phyloP scores from a whole-genome alignment of 768 basidiomycete species.

The Leccinum broughii region DNA sequence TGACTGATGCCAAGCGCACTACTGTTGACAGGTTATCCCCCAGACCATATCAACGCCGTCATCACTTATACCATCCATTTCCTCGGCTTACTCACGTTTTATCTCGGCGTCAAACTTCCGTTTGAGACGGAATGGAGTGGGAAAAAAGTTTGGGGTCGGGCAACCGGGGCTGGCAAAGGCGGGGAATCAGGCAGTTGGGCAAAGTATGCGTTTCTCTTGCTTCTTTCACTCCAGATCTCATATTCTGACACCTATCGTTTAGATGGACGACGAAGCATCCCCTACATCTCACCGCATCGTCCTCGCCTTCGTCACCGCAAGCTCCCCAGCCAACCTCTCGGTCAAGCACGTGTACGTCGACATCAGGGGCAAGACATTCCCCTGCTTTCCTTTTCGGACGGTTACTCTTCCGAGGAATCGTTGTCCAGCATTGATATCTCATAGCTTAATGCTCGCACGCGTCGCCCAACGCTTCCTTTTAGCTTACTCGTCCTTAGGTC shows the following conservation, averaged over 20 bases:
- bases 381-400: no score
- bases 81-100: constrained; percentile 73
- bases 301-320: constrained; percentile 35
- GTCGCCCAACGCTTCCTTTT: no score
- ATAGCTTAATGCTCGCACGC: no score
- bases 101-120: constrained; percentile 80
- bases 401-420: no score
- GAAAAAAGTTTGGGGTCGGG: constrained; percentile 67
- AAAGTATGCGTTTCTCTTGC: constrained; percentile 38
- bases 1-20: background rate
- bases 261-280: constrained; percentile 74
- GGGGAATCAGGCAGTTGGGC: constrained; percentile 74
- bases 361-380: no score
- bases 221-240: background rate
- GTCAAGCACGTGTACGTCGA: no score
- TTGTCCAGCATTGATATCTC: no score
- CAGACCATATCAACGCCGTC: constrained; percentile 88
- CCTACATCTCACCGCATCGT: constrained; percentile 52
- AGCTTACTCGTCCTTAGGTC: no score
- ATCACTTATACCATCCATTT: constrained; percentile 82
- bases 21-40: constrained; percentile 61
- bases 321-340: constrained; percentile 17
- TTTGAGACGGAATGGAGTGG: constrained; percentile 77
- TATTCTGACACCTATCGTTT: background rate
- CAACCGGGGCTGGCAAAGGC: constrained; percentile 71